phyloP scores from a whole-genome alignment of 108 stramenopile species.

The Cyclostephanos tholiformis region DNA sequence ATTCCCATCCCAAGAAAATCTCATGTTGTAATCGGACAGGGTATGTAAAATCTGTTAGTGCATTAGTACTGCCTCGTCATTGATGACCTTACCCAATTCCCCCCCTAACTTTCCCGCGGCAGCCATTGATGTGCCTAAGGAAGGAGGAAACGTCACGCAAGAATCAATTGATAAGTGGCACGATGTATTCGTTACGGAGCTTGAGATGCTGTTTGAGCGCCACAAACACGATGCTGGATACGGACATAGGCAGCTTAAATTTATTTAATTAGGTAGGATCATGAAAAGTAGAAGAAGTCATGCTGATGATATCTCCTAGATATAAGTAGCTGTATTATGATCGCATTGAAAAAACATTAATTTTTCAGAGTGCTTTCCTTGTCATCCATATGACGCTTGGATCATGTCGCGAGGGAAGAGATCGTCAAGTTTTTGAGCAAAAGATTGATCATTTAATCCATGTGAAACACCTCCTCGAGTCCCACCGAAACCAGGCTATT shows the following conservation, averaged over 20 bases:
- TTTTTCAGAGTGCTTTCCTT: too few species aligned
- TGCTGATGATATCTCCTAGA: neutral
- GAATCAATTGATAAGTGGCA: constrained; percentile 58
- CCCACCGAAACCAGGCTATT: constrained; percentile 1
- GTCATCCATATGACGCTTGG: too few species aligned
- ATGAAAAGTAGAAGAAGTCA: neutral
- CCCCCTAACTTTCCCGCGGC: neutral
- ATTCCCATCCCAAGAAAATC: constrained; percentile 53
- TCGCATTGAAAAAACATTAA: too few species aligned
- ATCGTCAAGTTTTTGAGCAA: too few species aligned
- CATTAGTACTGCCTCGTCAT: neutral
- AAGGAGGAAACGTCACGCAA: constrained; percentile 34
- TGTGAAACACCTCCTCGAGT: constrained; percentile 3
- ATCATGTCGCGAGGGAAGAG: too few species aligned
- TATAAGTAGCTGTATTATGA: too few species aligned
- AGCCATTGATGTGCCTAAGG: constrained; percentile 52
- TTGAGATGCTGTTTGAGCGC: constrained; percentile 54
- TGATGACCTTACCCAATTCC: neutral
- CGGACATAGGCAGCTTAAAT: constrained; percentile 51
- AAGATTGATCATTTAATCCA: too few species aligned
- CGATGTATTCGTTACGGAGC: constrained; percentile 45
- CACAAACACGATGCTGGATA: constrained; percentile 60
- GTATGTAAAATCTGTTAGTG: neutral
- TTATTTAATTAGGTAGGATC: constrained; percentile 32
- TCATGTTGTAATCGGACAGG: constrained; percentile 51